Evolutionary conservation across 2,329 filamentous ascomycete genomes (phyloP).

Genomic region (Botrytis elliptica): DNA sequence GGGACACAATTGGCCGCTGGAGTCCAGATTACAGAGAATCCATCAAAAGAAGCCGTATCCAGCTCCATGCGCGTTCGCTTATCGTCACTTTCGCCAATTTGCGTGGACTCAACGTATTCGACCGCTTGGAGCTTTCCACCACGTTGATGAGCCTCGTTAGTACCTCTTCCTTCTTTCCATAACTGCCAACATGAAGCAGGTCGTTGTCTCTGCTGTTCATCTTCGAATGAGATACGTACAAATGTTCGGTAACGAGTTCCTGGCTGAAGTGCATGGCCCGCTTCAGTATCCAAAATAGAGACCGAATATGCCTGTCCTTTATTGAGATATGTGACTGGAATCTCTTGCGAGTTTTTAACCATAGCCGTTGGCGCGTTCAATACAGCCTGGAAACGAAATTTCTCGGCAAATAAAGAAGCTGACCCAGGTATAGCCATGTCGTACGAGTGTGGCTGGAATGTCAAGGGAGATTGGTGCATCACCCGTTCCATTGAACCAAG

Average conservation of each 20-base stretch:
- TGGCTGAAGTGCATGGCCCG: slow-evolving; percentile 55
- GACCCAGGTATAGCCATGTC: slow-evolving; percentile 47
- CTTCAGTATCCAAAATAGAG: slow-evolving; percentile 74
- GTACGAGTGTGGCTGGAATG: slow-evolving; percentile 55
- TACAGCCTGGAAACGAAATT: slow-evolving; percentile 86
- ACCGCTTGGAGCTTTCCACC: slow-evolving; percentile 92
- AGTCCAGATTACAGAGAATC: slow-evolving; percentile 88
- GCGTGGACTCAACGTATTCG: slow-evolving; percentile 76
- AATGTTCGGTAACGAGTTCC: slow-evolving; percentile 81
- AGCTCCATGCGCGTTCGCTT: slow-evolving; percentile 68
- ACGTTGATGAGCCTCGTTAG: slow-evolving; percentile 89
- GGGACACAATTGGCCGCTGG: slow-evolving; percentile 65
- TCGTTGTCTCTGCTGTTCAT: slow-evolving; percentile 85
- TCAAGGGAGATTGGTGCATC: slow-evolving; percentile 60
- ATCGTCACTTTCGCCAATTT: slow-evolving; percentile 60
- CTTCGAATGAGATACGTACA: slow-evolving; percentile 94
- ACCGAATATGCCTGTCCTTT: slow-evolving; percentile 94
- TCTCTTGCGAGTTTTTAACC: slow-evolving; percentile 85
- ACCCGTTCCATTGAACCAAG: slow-evolving; percentile 58
- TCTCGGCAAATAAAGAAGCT: slow-evolving; percentile 58
- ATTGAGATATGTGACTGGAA: slow-evolving; percentile 96
- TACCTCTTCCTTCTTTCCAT: slow-evolving; percentile 96
- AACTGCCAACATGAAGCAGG: slow-evolving; percentile 83
- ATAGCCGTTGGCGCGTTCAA: slow-evolving; percentile 94
- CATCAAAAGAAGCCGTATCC: slow-evolving; percentile 82